Evolutionary conservation across 495 filamentous ascomycete species (phyloP).

Genomic region (Geopyxis carbonaria): DNA sequence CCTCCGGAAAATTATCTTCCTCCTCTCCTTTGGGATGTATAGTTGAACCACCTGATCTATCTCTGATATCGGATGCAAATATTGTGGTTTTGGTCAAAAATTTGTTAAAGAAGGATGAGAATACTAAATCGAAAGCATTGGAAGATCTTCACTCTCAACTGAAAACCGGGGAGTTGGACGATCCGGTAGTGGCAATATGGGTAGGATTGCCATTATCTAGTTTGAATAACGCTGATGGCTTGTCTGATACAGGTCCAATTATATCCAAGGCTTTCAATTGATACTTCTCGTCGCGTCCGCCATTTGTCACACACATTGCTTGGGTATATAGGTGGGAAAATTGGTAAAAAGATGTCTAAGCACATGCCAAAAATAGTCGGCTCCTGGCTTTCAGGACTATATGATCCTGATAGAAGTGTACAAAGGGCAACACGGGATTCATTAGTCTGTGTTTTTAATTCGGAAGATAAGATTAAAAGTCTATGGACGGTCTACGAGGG

Average conservation of each 20-base stretch:
- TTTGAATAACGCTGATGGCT: neutral
- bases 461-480: conserved; percentile 54
- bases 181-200: conserved; percentile 69
- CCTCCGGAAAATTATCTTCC: too few relatives aligned
- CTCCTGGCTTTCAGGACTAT: conserved; percentile 73
- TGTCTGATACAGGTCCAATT: conserved; percentile 48
- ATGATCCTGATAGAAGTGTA: conserved; percentile 64
- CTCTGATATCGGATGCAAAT: conserved; percentile 56
- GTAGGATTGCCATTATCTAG: conserved; percentile 35
- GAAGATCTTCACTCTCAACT: conserved; percentile 63
- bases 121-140: conserved; percentile 79
- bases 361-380: conserved; percentile 59
- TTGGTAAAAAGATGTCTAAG: conserved; percentile 63
- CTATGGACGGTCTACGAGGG: conserved; percentile 63
- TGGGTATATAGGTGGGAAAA: conserved; percentile 50
- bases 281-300: conserved; percentile 70
- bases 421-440: conserved; percentile 58
- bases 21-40: too few relatives aligned
- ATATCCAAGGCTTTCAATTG: conserved; percentile 76
- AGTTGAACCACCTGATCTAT: conserved; percentile 76
- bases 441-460: conserved; percentile 52
- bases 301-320: conserved; percentile 64
- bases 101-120: conserved; percentile 78
- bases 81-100: conserved; percentile 82
- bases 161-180: conserved; percentile 43